phyloP scores from a whole-genome alignment of 2,329 filamentous ascomycete genomes.

The Fusarium sp. region DNA sequence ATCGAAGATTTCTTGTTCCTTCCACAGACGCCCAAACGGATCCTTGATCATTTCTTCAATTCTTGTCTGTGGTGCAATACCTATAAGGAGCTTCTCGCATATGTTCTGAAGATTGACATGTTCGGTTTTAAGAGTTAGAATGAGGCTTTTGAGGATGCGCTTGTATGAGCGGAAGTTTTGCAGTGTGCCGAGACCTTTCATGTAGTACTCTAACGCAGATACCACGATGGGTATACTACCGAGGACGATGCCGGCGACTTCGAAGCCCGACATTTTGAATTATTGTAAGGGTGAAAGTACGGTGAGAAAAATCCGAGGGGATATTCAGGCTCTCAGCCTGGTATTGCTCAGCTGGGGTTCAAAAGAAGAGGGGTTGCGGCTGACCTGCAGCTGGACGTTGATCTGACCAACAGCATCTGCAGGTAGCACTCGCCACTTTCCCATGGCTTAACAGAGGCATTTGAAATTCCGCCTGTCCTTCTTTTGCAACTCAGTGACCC shows the following conservation, averaged over 20 bases:
- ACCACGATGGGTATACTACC: not conserved
- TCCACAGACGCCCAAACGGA: not conserved
- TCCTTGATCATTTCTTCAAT: slow-evolving; percentile 11
- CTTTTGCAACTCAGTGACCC: too few relatives aligned
- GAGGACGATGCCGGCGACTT: not conserved
- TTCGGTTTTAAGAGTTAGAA: slow-evolving; percentile 1
- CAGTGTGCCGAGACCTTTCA: not conserved
- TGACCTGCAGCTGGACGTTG: not conserved
- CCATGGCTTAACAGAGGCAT: too few relatives aligned
- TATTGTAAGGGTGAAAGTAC: accelerated
- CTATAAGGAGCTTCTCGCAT: not conserved
- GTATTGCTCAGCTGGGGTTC: not conserved
- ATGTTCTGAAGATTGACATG: not conserved
- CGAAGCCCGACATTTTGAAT: not conserved
- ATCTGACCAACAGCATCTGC: not conserved
- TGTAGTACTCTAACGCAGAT: not conserved
- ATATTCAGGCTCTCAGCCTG: accelerated
- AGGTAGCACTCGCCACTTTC: not conserved
- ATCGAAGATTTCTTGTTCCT: not conserved
- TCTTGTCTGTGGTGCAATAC: not conserved
- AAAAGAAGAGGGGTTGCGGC: slow-evolving; percentile 9
- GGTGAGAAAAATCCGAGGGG: accelerated
- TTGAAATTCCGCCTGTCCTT: too few relatives aligned
- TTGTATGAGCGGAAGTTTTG: slow-evolving; percentile 1
- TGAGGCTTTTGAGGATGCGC: not conserved